phyloP scores from a whole-genome alignment of 2,329 filamentous ascomycete genomes.

The Diaporthe capsici region DNA sequence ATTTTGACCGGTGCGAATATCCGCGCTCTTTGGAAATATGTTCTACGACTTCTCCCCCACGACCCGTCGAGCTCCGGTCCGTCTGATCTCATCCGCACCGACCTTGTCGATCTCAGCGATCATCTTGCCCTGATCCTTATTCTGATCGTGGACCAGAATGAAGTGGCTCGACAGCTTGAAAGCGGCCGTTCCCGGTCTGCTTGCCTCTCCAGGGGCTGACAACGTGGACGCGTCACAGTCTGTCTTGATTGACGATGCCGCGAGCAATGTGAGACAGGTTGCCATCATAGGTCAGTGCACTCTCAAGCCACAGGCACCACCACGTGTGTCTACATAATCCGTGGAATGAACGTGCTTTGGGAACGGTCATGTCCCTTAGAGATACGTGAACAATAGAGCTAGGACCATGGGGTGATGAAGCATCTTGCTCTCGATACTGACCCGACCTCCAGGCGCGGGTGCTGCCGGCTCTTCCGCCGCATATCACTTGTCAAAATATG shows the following conservation, averaged over 20 bases:
- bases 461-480: slow-evolving; percentile 89
- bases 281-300: slow-evolving; percentile 48
- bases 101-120: not conserved
- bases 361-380: too few relatives aligned
- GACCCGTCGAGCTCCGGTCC: slow-evolving; percentile 7
- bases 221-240: slow-evolving; percentile 23
- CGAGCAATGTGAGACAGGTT: slow-evolving; percentile 46
- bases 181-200: slow-evolving; percentile 39
- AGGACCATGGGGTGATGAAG: not conserved
- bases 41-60: not conserved
- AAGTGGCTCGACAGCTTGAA: slow-evolving; percentile 41
- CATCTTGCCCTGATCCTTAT: not conserved
- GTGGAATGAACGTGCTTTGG: not conserved
- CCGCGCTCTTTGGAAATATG: not conserved
- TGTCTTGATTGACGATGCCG: slow-evolving; percentile 34
- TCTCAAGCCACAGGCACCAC: not conserved
- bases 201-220: slow-evolving; percentile 32
- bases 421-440: slow-evolving; percentile 10
- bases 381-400: too few relatives aligned
- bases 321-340: not conserved
- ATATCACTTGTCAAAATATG: slow-evolving; percentile 83
- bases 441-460: slow-evolving; percentile 77
- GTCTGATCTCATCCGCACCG: not conserved
- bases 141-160: slow-evolving; percentile 14
- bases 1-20: too few relatives aligned